phyloP scores from a whole-genome alignment of 2,329 filamentous ascomycete genomes.

The Pseudogymnoascus sp. region DNA sequence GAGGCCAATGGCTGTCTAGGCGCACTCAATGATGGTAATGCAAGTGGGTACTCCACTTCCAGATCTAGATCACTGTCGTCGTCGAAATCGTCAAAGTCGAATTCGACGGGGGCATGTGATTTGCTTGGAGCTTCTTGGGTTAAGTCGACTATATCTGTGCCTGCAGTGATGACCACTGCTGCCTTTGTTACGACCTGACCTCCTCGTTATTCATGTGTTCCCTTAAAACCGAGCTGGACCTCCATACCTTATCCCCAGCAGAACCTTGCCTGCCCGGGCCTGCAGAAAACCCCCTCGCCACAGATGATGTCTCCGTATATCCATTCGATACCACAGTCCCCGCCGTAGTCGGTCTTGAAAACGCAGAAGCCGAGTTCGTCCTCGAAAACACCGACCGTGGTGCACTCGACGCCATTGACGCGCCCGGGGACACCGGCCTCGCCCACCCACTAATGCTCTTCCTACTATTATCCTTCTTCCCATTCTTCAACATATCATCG shows the following conservation, averaged over 20 bases:
- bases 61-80: constrained; percentile 71
- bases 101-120: constrained; percentile 36
- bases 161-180: not conserved
- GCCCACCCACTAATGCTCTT: constrained; percentile 5
- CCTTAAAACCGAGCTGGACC: not conserved
- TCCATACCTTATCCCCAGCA: not conserved
- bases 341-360: constrained; percentile 23
- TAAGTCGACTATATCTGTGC: not conserved
- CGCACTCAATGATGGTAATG: constrained; percentile 9
- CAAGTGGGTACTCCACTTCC: constrained; percentile 53
- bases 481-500: constrained; percentile 6
- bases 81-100: constrained; percentile 77
- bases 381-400: not conserved
- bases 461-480: not conserved
- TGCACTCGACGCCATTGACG: not conserved
- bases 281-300: not conserved
- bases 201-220: not conserved
- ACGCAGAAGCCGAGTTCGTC: not conserved
- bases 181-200: not conserved
- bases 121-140: constrained; percentile 3
- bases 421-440: constrained; percentile 23
- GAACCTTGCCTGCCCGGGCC: not conserved
- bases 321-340: not conserved
- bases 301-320: not conserved
- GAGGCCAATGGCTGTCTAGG: not conserved